A percentile compares a stretch with the other conserved stretches of the same genome.
Conservation (phyloP, 2,329 filamentous ascomycete species). For the Hymenoscyphus fraxineus region DNA sequence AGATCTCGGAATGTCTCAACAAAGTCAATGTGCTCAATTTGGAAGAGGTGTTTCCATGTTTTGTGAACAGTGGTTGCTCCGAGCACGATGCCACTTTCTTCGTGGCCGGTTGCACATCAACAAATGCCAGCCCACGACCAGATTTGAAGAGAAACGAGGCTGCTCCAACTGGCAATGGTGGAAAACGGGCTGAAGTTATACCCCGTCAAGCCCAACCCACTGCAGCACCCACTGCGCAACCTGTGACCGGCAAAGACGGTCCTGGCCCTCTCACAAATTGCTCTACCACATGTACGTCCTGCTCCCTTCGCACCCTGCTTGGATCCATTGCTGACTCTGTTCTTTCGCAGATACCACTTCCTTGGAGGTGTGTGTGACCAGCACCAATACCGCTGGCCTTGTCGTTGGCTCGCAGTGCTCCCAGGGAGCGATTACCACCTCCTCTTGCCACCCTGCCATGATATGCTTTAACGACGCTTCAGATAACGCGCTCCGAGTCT, state of each 20-base stretch:
- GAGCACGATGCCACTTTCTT: conserved; percentile 25
- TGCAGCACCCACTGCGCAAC: neutral
- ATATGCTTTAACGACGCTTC: conserved; percentile 22
- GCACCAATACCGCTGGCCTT: neutral
- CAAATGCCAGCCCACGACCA: conserved; percentile 2
- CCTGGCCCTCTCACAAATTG: neutral
- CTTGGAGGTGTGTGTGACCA: conserved; percentile 14
- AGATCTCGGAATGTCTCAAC: conserved; percentile 24
- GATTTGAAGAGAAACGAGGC: conserved; percentile 23
- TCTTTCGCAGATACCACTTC: conserved; percentile 3
- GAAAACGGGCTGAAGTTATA: neutral
- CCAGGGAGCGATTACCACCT: conserved; percentile 15
- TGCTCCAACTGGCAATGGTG: conserved; percentile 2
- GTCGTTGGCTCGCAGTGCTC: conserved; percentile 18
- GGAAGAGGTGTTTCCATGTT: conserved; percentile 27
- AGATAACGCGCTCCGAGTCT: conserved; percentile 6
- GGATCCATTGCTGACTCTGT: no score
- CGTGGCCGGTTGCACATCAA: conserved; percentile 18
- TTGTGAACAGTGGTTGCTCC: conserved; percentile 24
- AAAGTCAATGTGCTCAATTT: conserved; percentile 16
- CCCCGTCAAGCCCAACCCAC: neutral
- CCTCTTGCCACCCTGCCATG: conserved; percentile 22
- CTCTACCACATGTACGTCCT: neutral
- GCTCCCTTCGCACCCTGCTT: no score
- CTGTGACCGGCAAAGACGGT: neutral